Conservation (phyloP, 106 monocot species). For the Acorus gramineus region DNA sequence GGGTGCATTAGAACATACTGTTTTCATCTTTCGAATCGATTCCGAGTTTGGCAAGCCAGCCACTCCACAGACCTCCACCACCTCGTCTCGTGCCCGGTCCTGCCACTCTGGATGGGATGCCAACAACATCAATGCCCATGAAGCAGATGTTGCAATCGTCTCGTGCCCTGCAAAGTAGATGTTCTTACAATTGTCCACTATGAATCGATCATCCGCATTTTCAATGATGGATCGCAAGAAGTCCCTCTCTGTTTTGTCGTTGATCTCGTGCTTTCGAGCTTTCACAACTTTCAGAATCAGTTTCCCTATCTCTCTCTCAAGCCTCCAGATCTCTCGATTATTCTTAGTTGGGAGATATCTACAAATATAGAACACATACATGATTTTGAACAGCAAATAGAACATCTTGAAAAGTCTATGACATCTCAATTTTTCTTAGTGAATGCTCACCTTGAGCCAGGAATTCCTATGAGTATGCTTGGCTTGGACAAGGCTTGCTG, state of each 20-base stretch:
- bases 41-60: slow-evolving; percentile 12
- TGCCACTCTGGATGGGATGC: slow-evolving; percentile 56
- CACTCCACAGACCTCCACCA: slow-evolving; percentile 16
- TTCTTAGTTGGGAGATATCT: slow-evolving; percentile 36
- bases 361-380: neutral
- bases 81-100: slow-evolving; percentile 35
- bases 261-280: slow-evolving; percentile 8
- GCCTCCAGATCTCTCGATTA: slow-evolving; percentile 40
- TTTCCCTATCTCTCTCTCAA: slow-evolving; percentile 22
- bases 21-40: slow-evolving; percentile 48
- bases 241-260: slow-evolving; percentile 8
- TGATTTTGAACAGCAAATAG: neutral
- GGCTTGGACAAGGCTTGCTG: slow-evolving; percentile 32
- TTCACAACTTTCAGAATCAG: slow-evolving; percentile 37
- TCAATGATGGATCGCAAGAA: slow-evolving; percentile 39
- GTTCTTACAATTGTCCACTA: slow-evolving; percentile 84
- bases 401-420: neutral
- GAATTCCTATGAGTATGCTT: slow-evolving; percentile 29
- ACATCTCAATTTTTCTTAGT: neutral
- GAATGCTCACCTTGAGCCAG: slow-evolving; percentile 33
- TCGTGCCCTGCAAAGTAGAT: slow-evolving; percentile 78
- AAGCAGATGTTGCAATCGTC: slow-evolving; percentile 32
- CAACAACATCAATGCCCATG: slow-evolving; percentile 56
- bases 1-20: slow-evolving; percentile 14
- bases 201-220: slow-evolving; percentile 23